Evolutionary conservation across 2,329 filamentous ascomycete genomes (phyloP).

Genomic region (Hortaea werneckii): DNA sequence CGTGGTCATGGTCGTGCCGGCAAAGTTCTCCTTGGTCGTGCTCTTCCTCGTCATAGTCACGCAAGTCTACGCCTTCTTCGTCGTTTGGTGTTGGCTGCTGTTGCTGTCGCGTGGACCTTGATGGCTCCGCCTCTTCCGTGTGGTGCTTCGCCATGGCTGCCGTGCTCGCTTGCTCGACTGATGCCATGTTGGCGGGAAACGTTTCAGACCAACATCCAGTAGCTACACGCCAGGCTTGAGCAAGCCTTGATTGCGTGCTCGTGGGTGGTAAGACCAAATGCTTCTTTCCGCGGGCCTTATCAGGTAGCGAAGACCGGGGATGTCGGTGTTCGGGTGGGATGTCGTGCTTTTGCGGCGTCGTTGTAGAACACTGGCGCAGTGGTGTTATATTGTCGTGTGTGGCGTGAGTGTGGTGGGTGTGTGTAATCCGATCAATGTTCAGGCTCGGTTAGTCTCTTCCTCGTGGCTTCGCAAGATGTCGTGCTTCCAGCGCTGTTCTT

Average conservation of each 20-base stretch:
- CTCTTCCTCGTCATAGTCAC: neutral
- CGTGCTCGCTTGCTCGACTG: constrained; percentile 8
- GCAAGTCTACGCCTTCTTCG: constrained; percentile 1
- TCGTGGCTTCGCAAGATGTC: no score
- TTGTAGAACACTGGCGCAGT: no score
- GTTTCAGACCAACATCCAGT: neutral
- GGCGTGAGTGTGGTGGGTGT: no score
- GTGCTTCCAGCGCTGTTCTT: no score
- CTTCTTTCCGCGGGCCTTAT: neutral
- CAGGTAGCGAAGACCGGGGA: neutral
- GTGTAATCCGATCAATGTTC: no score
- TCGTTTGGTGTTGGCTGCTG: constrained; percentile 10
- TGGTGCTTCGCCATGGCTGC: neutral
- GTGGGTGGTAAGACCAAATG: neutral
- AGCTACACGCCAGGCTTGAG: neutral
- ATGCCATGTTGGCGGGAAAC: constrained; percentile 6
- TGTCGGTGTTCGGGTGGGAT: no score
- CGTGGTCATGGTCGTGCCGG: constrained; percentile 26
- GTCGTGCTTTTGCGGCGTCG: no score
- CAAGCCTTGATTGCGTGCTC: neutral
- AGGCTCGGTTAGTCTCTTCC: no score
- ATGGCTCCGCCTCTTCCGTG: neutral
- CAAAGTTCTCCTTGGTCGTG: constrained; percentile 15
- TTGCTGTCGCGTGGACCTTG: neutral
- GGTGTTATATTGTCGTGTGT: no score